These are phyloP conservation scores for Selaginella tamariscina DNA, from an alignment of 75 land plant genomes.

Conservation along the genomic window DNA sequence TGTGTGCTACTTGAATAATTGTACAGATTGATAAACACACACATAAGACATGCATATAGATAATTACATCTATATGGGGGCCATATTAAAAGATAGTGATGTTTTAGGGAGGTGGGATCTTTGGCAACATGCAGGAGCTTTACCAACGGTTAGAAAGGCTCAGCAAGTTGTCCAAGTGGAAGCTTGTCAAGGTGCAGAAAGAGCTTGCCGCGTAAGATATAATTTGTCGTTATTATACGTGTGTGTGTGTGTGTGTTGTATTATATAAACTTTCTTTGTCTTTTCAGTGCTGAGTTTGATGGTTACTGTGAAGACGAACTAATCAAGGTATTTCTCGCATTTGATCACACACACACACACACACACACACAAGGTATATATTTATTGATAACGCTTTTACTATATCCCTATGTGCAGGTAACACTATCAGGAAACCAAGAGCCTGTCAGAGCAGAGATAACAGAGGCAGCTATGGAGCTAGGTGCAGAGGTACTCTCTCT, in stretches of 20 bases:
- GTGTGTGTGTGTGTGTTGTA: too few relatives aligned
- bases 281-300: slow-evolving; percentile 91
- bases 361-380: too few relatives aligned
- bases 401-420: slow-evolving; percentile 40
- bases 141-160: slow-evolving; percentile 95
- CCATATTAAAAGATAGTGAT: too few relatives aligned
- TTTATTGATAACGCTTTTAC: too few relatives aligned
- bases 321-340: slow-evolving; percentile 49
- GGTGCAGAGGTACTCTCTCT: slow-evolving; percentile 55
- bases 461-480: slow-evolving; percentile 94
- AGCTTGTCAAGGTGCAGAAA: slow-evolving; percentile 89
- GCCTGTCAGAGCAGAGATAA: slow-evolving; percentile 83
- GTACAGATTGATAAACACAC: too few relatives aligned
- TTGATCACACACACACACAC: too few relatives aligned
- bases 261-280: slow-evolving; percentile 4
- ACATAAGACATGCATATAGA: too few relatives aligned
- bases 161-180: slow-evolving; percentile 98
- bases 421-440: slow-evolving; percentile 91
- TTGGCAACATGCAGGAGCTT: slow-evolving; percentile 89
- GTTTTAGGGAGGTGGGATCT: slow-evolving; percentile 4
- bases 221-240: neutral
- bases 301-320: slow-evolving; percentile 98
- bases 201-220: slow-evolving; percentile 83
- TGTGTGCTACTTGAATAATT: too few relatives aligned
- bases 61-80: too few relatives aligned